phyloP scores from a whole-genome alignment of 331 rosid species.

The Pyrus hybrid region DNA sequence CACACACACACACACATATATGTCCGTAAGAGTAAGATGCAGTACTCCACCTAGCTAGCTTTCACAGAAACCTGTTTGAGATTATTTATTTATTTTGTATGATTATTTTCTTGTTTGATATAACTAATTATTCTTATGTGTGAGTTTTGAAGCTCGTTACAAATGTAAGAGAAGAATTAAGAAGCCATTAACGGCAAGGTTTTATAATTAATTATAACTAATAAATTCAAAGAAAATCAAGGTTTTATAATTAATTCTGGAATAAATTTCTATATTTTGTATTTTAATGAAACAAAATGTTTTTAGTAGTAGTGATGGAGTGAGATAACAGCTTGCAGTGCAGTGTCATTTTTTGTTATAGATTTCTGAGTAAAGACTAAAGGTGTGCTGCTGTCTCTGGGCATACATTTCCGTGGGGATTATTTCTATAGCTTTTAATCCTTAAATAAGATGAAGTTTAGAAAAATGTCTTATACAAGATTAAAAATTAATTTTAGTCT shows the following conservation, averaged over 20 bases:
- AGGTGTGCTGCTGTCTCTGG: conserved; percentile 21
- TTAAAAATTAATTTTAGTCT: too few species aligned
- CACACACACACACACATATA: too few species aligned
- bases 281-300: background rate
- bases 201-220: background rate
- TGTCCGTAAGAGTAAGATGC: background rate
- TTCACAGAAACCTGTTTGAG: background rate
- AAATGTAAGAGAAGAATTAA: background rate
- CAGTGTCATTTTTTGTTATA: conserved; percentile 76
- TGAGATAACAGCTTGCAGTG: conserved; percentile 59
- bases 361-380: conserved; percentile 33
- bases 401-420: conserved; percentile 81
- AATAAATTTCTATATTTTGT: background rate
- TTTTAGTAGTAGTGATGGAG: conserved; percentile 25
- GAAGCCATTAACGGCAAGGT: background rate
- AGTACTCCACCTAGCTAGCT: background rate
- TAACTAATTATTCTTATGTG: background rate
- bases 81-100: background rate
- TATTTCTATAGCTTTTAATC: too few species aligned
- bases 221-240: background rate
- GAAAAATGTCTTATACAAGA: too few species aligned
- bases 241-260: background rate
- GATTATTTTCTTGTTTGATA: background rate
- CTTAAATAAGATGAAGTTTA: too few species aligned
- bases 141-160: background rate